Base-by-base conservation (phyloP, 805 yeast genomes). In the Starmerella vaccinii region DNA sequence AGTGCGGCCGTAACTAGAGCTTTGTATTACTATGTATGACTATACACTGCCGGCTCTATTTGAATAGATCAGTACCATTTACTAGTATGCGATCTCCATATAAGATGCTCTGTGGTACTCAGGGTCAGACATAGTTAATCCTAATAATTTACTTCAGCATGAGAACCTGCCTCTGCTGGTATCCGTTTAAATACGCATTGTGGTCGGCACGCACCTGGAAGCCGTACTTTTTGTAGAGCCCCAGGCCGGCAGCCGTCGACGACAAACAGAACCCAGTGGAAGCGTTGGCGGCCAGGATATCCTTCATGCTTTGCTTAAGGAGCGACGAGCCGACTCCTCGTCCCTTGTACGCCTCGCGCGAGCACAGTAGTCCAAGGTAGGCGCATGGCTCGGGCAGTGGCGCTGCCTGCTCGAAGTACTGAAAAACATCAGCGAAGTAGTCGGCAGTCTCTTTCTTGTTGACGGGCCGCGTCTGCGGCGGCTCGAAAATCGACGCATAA, bases 121-220 rank as follows among this genome's bases (percentile, higher is more conserved):
- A n/a, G n/a, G n/a, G n/a, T n/a, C n/a, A n/a, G n/a, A n/a, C n/a
- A n/a, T n/a, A n/a, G n/a, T n/a, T n/a, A n/a, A n/a, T n/a, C n/a
- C n/a, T n/a, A n/a, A n/a, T n/a, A n/a, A n/a, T n/a, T n/a, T 32
- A 27, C 45, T 41, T 41, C 8, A 19, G 15, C 34, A 41, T 26
- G 24, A 26, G 24, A 5, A 27, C 19, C 23, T 26, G 34, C 16
- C 45, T 33, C 45, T 41, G 45, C 34, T 30, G 16, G 5, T 15
- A 12, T 10, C 46, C 46, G 22, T 30, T 30, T 21, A 43, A 15
- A 5, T 19, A 4, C 19, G 37, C 12, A 13, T 13, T 19, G 38
- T 30, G 46, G 38, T 29, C 38, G n/a, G 46, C 46, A n/a, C 38
- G 35, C 37, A 43, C 46, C 21, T 13, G 18, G 46, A 43, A 43